Percentiles rank a stretch among this genome's conserved stretches.
Evolutionary conservation across 176 grass and related monocot species (phyloP).

Genomic region (Eragrostis curvula): DNA sequence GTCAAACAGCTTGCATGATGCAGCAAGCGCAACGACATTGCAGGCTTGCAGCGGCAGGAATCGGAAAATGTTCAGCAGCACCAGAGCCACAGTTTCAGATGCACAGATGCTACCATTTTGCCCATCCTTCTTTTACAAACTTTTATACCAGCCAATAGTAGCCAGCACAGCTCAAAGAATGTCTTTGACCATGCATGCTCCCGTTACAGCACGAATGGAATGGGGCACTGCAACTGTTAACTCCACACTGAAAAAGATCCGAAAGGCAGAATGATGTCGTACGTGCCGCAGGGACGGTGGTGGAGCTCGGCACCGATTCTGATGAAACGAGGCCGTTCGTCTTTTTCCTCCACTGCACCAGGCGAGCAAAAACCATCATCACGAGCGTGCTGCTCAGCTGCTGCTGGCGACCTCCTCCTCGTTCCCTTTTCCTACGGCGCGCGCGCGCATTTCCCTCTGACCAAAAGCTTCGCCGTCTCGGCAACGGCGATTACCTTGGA

Average conservation of each 20-base stretch:
- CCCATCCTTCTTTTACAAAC: neutral
- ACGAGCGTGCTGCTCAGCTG: conserved; percentile 36
- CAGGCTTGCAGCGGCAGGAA: neutral
- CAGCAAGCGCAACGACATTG: neutral
- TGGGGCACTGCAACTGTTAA: neutral
- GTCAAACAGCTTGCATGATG: neutral
- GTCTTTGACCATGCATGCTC: conserved; percentile 16
- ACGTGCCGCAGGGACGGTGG: conserved; percentile 10
- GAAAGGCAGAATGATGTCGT: conserved; percentile 55
- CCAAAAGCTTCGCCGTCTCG: conserved; percentile 46
- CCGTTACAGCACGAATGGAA: neutral
- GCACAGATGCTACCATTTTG: conserved; percentile 4
- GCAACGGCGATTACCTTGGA: conserved; percentile 39
- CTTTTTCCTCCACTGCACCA: neutral
- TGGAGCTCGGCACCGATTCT: conserved; percentile 39
- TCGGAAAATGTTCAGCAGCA: conserved; percentile 14
- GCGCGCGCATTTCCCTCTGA: conserved; percentile 22
- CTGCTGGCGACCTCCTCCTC: neutral
- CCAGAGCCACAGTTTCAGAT: neutral
- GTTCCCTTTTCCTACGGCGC: conserved; percentile 33
- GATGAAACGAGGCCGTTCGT: conserved; percentile 15
- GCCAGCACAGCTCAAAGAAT: neutral
- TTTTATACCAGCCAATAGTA: neutral
- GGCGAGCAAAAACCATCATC: conserved; percentile 48
- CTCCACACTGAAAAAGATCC: conserved; percentile 35